These are phyloP conservation scores for Sarcodon aspratus DNA, from an alignment of 768 basidiomycete genomes.

Conservation along the genomic window DNA sequence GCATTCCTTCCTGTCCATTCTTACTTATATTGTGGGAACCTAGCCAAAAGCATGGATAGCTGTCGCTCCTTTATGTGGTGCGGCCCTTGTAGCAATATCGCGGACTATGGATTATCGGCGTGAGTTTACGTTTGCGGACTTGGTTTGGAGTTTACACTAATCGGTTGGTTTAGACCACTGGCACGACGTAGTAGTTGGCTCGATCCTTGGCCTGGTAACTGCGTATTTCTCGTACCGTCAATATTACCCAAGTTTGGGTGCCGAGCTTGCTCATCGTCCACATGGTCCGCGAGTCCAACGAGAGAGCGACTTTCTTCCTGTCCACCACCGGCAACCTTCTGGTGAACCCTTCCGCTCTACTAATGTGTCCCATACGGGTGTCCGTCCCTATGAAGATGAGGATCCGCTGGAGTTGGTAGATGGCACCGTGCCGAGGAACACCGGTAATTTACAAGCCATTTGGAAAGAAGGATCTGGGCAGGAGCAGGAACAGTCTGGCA, in stretches of 20 bases:
- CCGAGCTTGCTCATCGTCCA: conserved; percentile 54
- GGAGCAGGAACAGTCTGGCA: too few species aligned
- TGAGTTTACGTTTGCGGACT: conserved; percentile 22
- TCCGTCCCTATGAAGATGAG: neutral
- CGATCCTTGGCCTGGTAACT: conserved; percentile 57
- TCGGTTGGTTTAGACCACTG: conserved; percentile 57
- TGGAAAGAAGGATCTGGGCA: too few species aligned
- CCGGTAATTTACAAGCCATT: too few species aligned
- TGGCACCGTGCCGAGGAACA: too few species aligned
- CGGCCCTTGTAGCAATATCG: conserved; percentile 69
- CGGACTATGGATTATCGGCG: conserved; percentile 90
- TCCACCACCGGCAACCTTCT: conserved; percentile 10
- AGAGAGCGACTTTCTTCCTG: conserved; percentile 29
- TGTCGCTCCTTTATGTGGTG: conserved; percentile 65
- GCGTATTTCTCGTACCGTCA: conserved; percentile 75
- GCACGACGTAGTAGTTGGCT: conserved; percentile 82
- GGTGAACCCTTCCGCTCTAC: neutral
- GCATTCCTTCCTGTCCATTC: neutral
- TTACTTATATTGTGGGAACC: neutral
- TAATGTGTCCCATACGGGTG: too few species aligned
- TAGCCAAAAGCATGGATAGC: conserved; percentile 72
- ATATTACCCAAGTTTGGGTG: conserved; percentile 68
- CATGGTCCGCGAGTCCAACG: conserved; percentile 55
- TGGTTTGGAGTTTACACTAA: conserved; percentile 2
- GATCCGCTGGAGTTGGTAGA: neutral